phyloP scores from a whole-genome alignment of 805 yeast species.

The Nakazawaea sp. region DNA sequence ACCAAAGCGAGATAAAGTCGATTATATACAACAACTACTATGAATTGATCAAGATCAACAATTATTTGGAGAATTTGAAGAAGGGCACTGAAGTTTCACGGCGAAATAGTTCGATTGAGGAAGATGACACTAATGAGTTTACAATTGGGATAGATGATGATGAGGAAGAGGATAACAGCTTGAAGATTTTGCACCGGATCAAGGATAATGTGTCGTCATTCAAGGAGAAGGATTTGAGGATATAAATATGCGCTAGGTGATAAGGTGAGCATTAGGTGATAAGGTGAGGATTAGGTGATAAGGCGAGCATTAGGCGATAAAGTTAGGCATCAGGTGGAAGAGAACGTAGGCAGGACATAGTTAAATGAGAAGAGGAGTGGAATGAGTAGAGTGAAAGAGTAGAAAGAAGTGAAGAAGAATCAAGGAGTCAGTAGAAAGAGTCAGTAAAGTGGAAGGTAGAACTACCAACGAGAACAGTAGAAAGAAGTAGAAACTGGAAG shows the following conservation, averaged over 20 bases:
- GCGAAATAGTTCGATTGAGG: neutral
- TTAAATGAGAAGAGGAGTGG: too few species aligned
- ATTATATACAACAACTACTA: conserved; percentile 72
- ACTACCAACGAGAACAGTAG: too few species aligned
- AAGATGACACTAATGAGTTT: conserved; percentile 9
- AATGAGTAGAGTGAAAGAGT: too few species aligned
- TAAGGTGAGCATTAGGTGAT: too few species aligned
- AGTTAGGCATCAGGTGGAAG: too few species aligned
- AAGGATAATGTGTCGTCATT: conserved; percentile 16
- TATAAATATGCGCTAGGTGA: neutral
- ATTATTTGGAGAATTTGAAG: conserved; percentile 37
- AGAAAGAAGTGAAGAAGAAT: too few species aligned
- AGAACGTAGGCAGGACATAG: too few species aligned
- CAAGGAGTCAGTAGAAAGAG: too few species aligned
- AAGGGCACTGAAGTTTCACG: conserved; percentile 4
- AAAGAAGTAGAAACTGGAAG: too few species aligned
- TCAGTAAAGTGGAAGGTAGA: too few species aligned
- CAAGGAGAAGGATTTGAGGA: conserved; percentile 11
- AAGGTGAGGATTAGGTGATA: too few species aligned
- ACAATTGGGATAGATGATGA: conserved; percentile 11
- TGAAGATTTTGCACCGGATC: conserved; percentile 19
- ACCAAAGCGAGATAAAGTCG: conserved; percentile 57
- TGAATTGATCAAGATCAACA: conserved; percentile 62
- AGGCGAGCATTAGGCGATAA: too few species aligned
- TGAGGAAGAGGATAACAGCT: conserved; percentile 14